Evolutionary conservation across 2,329 filamentous ascomycete genomes (phyloP).

Genomic region (Parastagonospora avenae): DNA sequence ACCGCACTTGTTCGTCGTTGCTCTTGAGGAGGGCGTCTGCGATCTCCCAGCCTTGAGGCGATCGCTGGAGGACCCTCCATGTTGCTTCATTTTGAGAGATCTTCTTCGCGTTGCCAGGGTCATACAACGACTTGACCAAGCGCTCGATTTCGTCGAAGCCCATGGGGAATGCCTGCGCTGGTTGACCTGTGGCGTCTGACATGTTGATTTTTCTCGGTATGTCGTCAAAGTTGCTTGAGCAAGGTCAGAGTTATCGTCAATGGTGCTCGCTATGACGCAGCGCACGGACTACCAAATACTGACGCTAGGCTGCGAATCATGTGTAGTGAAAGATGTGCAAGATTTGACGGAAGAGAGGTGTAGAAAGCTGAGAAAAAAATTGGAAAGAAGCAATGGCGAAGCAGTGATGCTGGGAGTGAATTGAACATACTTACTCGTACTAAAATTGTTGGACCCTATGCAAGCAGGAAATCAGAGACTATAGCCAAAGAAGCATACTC

Average conservation of each 20-base stretch:
- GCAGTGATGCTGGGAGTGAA: neutral
- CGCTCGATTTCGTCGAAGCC: slow-evolving; percentile 44
- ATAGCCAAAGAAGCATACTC: too few relatives aligned
- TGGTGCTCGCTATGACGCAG: neutral
- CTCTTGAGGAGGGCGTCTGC: slow-evolving; percentile 75
- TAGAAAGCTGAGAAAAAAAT: neutral
- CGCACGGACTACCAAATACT: neutral
- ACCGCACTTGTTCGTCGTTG: slow-evolving; percentile 76
- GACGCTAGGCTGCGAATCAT: neutral
- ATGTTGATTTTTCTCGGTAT: slow-evolving; percentile 15
- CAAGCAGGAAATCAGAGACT: too few relatives aligned
- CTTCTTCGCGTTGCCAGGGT: slow-evolving; percentile 52
- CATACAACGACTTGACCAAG: slow-evolving; percentile 59
- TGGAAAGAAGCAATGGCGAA: neutral
- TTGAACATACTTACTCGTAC: too few relatives aligned
- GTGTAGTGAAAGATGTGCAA: neutral
- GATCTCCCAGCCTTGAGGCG: slow-evolving; percentile 82
- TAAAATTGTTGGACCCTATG: too few relatives aligned
- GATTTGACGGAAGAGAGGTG: neutral
- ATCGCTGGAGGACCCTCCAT: slow-evolving; percentile 78
- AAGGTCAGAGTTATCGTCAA: neutral
- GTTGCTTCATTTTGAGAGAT: slow-evolving; percentile 68
- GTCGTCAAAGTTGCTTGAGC: neutral
- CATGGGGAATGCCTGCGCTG: slow-evolving; percentile 29
- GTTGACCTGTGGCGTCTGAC: slow-evolving; percentile 19